Evolutionary conservation across 164 flowering plant genomes (phyloP), one percentile per base, ranked within the genome.

Genomic region (Berberis vulgaris): DNA sequence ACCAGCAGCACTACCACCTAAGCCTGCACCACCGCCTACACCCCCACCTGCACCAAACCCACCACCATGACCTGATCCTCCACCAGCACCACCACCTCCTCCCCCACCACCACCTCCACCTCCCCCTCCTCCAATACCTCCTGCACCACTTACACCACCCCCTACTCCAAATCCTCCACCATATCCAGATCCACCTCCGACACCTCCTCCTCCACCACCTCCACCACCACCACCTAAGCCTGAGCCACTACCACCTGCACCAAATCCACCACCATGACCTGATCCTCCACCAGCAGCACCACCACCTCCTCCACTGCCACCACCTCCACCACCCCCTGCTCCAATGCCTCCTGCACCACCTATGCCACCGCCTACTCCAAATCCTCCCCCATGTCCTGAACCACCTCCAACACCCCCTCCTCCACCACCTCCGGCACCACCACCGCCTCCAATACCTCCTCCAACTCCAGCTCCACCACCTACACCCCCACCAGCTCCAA

Each of bases 211-310:
- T 7, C 49, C 61, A 46, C 69, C 65, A 54, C 65, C 75, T 3
- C 80, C 80, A 0, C 78, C 75, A 1, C 73, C 75, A 1, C 78
- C 80, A 13, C 66, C 62, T n/a, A n/a, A n/a, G 2, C 65, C 69
- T 1, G 59, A n/a, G n/a, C n/a, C 66, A 13, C 53, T 55, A 7
- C 9, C 42, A 13, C 49, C 64, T 3, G n/a, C 44, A 2, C 64
- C 64, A 39, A 7, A 54, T 44, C 64, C 64, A 7, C 43, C 54
- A 2, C 60, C 69, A 5, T 53, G 62, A 1, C 64, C 64, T 2
- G 11, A 50, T n/a, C 63, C 63, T 5, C 26, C 63, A n/a, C 63
- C 63, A 26, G 7, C 38, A n/a, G 50, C 63, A 45, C 40, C 49
- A 12, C 63, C 63, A 26, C 40, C 41, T n/a, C 63, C 63, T 3